A percentile compares a stretch with the other conserved stretches of the same genome.
These are phyloP conservation scores for Chimonanthus salicifolius DNA, from an alignment of 164 flowering plant genomes.

Conservation along the genomic window DNA sequence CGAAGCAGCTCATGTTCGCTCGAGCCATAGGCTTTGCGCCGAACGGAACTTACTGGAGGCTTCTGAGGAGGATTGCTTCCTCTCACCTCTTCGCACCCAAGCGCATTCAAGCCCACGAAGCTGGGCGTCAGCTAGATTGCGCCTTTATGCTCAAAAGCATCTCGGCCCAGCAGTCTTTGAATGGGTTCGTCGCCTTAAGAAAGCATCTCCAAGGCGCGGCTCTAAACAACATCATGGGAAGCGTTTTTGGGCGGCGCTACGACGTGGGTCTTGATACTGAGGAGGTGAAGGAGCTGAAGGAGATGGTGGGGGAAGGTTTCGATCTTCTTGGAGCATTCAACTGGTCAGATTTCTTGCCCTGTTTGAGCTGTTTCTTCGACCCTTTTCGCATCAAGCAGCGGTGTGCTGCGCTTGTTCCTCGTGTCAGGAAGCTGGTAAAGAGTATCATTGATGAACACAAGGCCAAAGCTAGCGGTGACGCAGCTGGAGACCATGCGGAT, in stretches of 20 bases:
- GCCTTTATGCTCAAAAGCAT: constrained; percentile 34
- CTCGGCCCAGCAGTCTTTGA: constrained; percentile 14
- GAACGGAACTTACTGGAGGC: constrained; percentile 64
- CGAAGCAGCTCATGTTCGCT: constrained; percentile 50
- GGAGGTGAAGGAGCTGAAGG: constrained; percentile 31
- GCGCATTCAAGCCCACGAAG: constrained; percentile 45
- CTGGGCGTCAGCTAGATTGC: constrained; percentile 35
- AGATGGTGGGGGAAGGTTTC: constrained; percentile 65
- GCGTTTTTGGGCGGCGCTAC: constrained; percentile 57
- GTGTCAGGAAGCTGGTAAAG: constrained; percentile 41
- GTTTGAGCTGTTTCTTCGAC: constrained; percentile 49
- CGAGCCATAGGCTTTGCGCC: constrained; percentile 86
- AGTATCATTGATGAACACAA: constrained; percentile 38
- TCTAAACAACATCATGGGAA: constrained; percentile 54
- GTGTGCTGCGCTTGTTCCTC: constrained; percentile 42
- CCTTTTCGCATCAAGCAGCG: constrained; percentile 33
- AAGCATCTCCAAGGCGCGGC: constrained; percentile 51
- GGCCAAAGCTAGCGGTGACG: background rate
- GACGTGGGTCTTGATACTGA: constrained; percentile 10
- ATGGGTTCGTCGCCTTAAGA: constrained; percentile 34
- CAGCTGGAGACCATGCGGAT: constrained; percentile 15
- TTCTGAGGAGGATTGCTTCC: constrained; percentile 51
- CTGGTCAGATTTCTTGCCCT: constrained; percentile 65
- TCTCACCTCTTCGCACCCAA: constrained; percentile 54
- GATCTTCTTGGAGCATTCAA: constrained; percentile 76